These are phyloP conservation scores for Otatea glauca DNA, from an alignment of 176 grass and related monocot genomes.

Conservation along the genomic window DNA sequence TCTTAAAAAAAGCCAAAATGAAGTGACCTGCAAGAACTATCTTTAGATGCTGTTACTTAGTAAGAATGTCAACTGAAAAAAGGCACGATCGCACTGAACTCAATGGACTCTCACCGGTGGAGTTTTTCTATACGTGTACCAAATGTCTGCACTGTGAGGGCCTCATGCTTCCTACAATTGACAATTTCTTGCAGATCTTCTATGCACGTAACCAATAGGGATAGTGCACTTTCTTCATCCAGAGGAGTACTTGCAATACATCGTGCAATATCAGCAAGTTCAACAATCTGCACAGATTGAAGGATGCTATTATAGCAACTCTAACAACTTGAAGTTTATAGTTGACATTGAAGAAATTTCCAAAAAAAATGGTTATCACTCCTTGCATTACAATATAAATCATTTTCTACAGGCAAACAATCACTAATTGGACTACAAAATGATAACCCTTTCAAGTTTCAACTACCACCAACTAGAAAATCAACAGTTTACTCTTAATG, in stretches of 20 bases:
- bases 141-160: conserved; percentile 98
- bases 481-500: neutral
- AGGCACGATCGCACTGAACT: conserved; percentile 7
- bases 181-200: conserved; percentile 99
- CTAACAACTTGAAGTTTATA: conserved; percentile 19
- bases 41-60: conserved; percentile 19
- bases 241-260: conserved; percentile 85
- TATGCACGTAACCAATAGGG: conserved; percentile 92
- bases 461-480: conserved; percentile 12
- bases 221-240: conserved; percentile 89
- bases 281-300: conserved; percentile 70
- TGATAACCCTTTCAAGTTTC: neutral
- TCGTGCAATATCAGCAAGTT: conserved; percentile 98
- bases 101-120: conserved; percentile 67
- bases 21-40: conserved; percentile 5
- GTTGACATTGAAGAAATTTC: conserved; percentile 17
- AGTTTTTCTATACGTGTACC: conserved; percentile 97
- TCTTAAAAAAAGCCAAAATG: conserved; percentile 27
- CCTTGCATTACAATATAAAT: neutral
- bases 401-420: neutral
- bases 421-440: conserved; percentile 28
- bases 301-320: conserved; percentile 20
- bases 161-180: conserved; percentile 83
- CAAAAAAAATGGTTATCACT: neutral
- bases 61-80: conserved; percentile 9